Percentiles rank a stretch among this genome's conserved stretches.
These are phyloP conservation scores for Carex myosuroides DNA, from an alignment of 176 grass and related monocot genomes.

Conservation along the genomic window DNA sequence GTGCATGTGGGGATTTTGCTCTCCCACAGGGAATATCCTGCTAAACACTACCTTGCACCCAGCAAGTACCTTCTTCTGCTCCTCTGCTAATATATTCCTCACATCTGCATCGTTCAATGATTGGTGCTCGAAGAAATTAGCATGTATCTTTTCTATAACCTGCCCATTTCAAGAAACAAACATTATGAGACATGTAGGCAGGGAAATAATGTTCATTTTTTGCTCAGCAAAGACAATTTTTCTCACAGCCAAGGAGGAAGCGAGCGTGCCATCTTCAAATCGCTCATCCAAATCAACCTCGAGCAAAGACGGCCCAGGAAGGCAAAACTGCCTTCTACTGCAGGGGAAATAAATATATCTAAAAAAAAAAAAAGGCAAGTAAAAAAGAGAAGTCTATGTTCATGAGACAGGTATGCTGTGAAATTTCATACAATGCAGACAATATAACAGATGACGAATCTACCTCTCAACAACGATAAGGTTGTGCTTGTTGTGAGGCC, in stretches of 20 bases:
- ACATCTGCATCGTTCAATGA: conserved; percentile 86
- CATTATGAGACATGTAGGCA: background rate
- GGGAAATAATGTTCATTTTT: background rate
- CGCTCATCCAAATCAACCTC: conserved; percentile 92
- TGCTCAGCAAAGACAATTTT: background rate
- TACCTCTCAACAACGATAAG: conserved; percentile 98
- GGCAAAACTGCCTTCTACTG: conserved; percentile 90
- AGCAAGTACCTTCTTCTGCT: conserved; percentile 74
- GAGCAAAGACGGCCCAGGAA: conserved; percentile 81
- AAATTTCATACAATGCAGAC: background rate
- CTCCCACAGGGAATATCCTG: conserved; percentile 79
- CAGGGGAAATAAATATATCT: conserved; percentile 99
- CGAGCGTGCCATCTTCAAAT: conserved; percentile 78
- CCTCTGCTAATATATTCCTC: conserved; percentile 75
- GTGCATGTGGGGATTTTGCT: conserved; percentile 69
- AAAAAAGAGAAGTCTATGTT: background rate
- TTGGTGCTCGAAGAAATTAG: conserved; percentile 62
- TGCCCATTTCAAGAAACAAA: conserved; percentile 29
- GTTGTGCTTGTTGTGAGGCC: conserved; percentile 95
- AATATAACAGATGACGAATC: conserved; percentile 6
- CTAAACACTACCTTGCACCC: conserved; percentile 91
- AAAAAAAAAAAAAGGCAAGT: conserved; percentile 19
- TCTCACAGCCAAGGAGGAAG: conserved; percentile 80
- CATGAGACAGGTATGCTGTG: conserved; percentile 8
- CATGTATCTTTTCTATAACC: conserved; percentile 82